These are phyloP conservation scores for Candida ovalis DNA, from an alignment of 805 yeast genomes.

Conservation along the genomic window DNA sequence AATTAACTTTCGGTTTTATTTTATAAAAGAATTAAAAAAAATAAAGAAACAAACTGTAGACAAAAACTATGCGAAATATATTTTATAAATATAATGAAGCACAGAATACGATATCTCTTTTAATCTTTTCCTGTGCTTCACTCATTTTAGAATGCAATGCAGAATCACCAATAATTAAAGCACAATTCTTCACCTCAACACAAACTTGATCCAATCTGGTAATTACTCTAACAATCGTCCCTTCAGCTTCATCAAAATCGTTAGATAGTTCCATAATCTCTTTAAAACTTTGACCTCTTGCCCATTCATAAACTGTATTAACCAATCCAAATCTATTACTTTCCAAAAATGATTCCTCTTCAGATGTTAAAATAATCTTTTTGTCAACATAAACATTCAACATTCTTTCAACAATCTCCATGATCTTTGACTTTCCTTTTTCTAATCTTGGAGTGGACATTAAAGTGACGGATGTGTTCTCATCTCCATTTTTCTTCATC, in stretches of 20 bases:
- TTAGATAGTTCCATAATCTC: conserved; percentile 86
- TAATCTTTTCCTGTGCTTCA: conserved; percentile 89
- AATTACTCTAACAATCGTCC: conserved; percentile 93
- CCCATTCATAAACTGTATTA: conserved; percentile 98
- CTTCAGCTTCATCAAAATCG: conserved; percentile 70
- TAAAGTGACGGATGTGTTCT: conserved; percentile 11
- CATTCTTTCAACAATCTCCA: conserved; percentile 63
- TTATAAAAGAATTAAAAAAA: neutral
- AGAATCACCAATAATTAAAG: conserved; percentile 91
- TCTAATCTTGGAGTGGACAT: conserved; percentile 72
- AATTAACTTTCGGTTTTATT: neutral
- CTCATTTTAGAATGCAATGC: conserved; percentile 85
- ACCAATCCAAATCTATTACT: conserved; percentile 84
- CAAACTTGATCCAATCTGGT: conserved; percentile 93
- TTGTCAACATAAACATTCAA: conserved; percentile 58
- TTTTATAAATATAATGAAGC: conserved; percentile 79
- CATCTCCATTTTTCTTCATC: conserved; percentile 43
- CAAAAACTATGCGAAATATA: neutral
- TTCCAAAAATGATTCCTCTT: conserved; percentile 81
- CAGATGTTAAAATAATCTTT: conserved; percentile 74
- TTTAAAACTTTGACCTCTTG: conserved; percentile 86
- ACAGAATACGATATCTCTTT: conserved; percentile 95
- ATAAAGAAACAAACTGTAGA: too few species aligned
- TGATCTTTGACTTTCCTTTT: conserved; percentile 61
- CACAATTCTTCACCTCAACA: conserved; percentile 90